Evolutionary conservation across 805 yeast genomes (phyloP).

Genomic region (Yarrowia sp.): DNA sequence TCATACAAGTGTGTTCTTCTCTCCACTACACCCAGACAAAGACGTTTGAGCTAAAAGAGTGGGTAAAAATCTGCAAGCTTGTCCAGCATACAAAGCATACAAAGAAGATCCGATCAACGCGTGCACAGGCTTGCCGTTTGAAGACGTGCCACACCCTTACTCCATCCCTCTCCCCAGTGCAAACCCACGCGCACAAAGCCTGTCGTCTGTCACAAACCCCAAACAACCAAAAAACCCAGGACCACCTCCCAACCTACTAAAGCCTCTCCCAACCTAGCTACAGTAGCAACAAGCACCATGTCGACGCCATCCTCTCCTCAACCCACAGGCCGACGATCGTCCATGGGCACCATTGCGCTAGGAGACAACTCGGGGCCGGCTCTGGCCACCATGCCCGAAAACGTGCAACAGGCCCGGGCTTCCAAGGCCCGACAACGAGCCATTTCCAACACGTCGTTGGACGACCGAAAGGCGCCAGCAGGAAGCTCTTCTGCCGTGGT

Average conservation of each 20-base stretch:
- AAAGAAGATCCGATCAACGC: conserved; percentile 8
- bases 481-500: background rate
- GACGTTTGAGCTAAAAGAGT: too few relatives aligned
- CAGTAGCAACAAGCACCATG: too few relatives aligned
- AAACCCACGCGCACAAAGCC: too few relatives aligned
- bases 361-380: conserved; percentile 72
- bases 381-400: conserved; percentile 60
- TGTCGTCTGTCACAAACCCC: too few relatives aligned
- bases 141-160: too few relatives aligned
- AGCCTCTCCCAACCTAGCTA: background rate
- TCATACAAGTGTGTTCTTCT: too few relatives aligned
- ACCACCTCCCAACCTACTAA: too few relatives aligned
- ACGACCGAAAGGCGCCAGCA: background rate
- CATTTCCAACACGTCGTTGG: conserved; percentile 27
- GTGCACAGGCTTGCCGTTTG: background rate
- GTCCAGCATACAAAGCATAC: too few relatives aligned
- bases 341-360: conserved; percentile 68
- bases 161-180: too few relatives aligned
- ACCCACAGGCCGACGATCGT: conserved; percentile 48
- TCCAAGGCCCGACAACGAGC: conserved; percentile 40
- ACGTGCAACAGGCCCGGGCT: conserved; percentile 44
- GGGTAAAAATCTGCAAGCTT: conserved; percentile 5
- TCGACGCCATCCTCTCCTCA: background rate
- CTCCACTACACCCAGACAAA: too few relatives aligned
- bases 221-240: too few relatives aligned